Percentiles rank a stretch among this genome's conserved stretches.
These are phyloP conservation scores for Helichrysum umbraculigerum DNA, from an alignment of 129 eudicot genomes.

Conservation along the genomic window DNA sequence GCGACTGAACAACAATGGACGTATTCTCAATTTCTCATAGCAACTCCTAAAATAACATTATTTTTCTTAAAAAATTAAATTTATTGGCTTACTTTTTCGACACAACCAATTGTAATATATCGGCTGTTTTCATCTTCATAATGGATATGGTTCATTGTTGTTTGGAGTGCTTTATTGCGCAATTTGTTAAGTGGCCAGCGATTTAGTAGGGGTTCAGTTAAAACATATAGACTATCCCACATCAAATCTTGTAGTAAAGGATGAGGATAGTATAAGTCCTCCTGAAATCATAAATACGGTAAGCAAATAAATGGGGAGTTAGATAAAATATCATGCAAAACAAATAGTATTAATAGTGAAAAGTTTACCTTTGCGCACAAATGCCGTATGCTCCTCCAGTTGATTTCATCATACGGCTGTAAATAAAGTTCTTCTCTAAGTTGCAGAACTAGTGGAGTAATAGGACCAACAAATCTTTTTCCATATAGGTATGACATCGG, in stretches of 20 bases:
- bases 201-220: constrained; percentile 33
- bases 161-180: constrained; percentile 37
- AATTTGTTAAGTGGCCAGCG: constrained; percentile 43
- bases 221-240: constrained; percentile 43
- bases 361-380: constrained; percentile 56
- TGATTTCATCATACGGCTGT: constrained; percentile 58
- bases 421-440: constrained; percentile 71
- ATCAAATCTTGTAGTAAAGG: constrained; percentile 41
- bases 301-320: neutral
- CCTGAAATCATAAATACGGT: constrained; percentile 23
- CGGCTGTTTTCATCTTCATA: constrained; percentile 79
- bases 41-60: neutral
- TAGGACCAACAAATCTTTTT: constrained; percentile 40
- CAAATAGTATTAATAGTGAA: neutral
- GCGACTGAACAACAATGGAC: constrained; percentile 38
- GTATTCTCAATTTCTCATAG: neutral
- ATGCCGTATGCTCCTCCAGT: constrained; percentile 64
- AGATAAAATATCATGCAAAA: neutral
- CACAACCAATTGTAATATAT: constrained; percentile 76
- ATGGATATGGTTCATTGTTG: constrained; percentile 45
- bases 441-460: constrained; percentile 45
- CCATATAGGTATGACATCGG: constrained; percentile 60
- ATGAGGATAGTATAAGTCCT: constrained; percentile 44
- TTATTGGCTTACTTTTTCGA: constrained; percentile 52
- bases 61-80: neutral